Conservation (phyloP, 2,329 filamentous ascomycete genomes). For the Penicillium thymicola region DNA sequence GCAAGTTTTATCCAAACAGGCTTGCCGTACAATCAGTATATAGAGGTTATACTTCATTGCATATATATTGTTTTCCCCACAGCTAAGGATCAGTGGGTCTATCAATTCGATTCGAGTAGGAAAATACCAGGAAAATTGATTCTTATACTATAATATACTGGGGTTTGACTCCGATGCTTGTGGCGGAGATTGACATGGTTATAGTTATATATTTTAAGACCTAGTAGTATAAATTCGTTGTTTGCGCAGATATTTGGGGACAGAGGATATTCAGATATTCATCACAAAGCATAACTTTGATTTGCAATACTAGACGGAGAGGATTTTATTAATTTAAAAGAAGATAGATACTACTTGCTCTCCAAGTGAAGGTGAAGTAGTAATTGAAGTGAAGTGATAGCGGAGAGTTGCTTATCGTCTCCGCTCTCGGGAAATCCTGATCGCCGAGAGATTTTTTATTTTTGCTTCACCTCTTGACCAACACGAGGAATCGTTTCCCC, state of each 20-base stretch:
- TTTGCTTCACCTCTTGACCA: slow-evolving; percentile 11
- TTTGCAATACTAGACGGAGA: background rate
- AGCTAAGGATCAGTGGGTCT: background rate
- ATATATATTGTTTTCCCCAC: background rate
- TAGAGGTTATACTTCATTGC: background rate
- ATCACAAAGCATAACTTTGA: background rate
- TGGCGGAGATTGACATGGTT: too few species aligned
- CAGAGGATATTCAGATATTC: background rate
- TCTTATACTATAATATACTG: background rate
- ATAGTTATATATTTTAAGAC: background rate
- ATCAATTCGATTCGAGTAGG: background rate
- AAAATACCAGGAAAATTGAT: too few species aligned
- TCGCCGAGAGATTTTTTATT: slow-evolving; percentile 26
- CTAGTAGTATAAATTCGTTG: too few species aligned
- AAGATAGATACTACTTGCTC: background rate
- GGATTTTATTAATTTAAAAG: background rate
- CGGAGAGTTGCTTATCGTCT: slow-evolving; percentile 12
- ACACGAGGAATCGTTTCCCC: slow-evolving; percentile 1
- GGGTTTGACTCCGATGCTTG: background rate
- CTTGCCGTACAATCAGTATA: background rate
- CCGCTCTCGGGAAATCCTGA: slow-evolving; percentile 24
- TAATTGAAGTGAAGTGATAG: background rate
- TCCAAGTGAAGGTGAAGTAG: background rate
- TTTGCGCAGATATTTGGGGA: background rate
- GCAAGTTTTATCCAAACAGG: background rate